Conservation (phyloP, 371 early-diverging fungal species). For the Mortierella sp. region DNA sequence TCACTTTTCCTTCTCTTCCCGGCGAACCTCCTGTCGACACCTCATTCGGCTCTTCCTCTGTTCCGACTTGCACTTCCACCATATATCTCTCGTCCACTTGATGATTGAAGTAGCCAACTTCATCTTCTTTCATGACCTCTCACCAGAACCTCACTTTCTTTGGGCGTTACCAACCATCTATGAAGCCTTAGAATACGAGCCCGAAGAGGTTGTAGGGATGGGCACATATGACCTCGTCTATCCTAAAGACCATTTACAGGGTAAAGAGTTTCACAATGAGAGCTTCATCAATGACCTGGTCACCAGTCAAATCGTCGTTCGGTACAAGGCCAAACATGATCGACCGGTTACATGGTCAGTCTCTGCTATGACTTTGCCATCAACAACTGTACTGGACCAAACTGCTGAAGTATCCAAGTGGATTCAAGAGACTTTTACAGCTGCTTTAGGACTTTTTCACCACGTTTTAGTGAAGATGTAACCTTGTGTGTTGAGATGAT, state of each 20-base stretch:
- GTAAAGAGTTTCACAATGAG: constrained; percentile 48
- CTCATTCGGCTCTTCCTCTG: too few species aligned
- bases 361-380: constrained; percentile 16
- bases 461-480: too few species aligned
- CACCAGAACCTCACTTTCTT: constrained; percentile 53
- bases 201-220: constrained; percentile 58
- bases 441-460: too few species aligned
- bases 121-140: constrained; percentile 64
- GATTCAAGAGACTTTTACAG: too few species aligned
- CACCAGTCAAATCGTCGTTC: constrained; percentile 18
- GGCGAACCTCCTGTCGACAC: too few species aligned
- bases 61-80: background rate
- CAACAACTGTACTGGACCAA: background rate
- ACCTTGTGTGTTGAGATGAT: too few species aligned
- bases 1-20: too few species aligned
- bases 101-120: constrained; percentile 26
- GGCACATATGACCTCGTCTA: constrained; percentile 56
- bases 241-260: constrained; percentile 47
- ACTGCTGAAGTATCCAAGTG: constrained; percentile 1
- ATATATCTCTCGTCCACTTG: too few species aligned
- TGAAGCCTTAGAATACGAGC: constrained; percentile 58
- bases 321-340: constrained; percentile 16
- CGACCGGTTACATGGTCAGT: constrained; percentile 2
- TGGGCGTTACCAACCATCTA: constrained; percentile 62
- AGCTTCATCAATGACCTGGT: constrained; percentile 58